phyloP scores from a whole-genome alignment of 2,329 filamentous ascomycete species.

The Trichoderma arundinaceum region DNA sequence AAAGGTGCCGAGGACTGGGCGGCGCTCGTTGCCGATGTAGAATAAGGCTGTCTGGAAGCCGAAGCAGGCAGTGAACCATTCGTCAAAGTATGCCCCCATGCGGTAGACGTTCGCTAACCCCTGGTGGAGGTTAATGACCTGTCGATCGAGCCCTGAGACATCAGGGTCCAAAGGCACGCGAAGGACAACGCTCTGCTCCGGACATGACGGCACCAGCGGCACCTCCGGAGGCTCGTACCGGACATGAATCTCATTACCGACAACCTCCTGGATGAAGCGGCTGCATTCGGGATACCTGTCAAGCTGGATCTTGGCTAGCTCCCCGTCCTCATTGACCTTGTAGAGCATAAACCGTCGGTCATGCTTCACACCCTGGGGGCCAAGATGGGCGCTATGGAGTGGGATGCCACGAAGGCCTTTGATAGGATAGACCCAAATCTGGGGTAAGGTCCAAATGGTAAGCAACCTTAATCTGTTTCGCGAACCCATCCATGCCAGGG shows the following conservation, averaged over 20 bases:
- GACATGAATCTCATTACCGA: constrained; percentile 49
- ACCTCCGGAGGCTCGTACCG: constrained; percentile 49
- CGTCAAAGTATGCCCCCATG: constrained; percentile 65
- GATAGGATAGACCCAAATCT: constrained; percentile 74
- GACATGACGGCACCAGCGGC: constrained; percentile 47
- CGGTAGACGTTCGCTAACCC: constrained; percentile 65
- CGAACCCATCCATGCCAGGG: background rate
- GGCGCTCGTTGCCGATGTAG: constrained; percentile 66
- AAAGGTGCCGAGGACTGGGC: constrained; percentile 66
- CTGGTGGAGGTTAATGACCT: constrained; percentile 64
- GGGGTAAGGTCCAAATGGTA: constrained; percentile 4
- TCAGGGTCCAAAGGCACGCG: constrained; percentile 64
- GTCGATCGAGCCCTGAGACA: constrained; percentile 49
- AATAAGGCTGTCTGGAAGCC: constrained; percentile 66
- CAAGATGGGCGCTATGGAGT: constrained; percentile 59
- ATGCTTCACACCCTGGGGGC: constrained; percentile 65
- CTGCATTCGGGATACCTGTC: constrained; percentile 62
- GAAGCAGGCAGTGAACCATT: constrained; percentile 71
- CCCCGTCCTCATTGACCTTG: constrained; percentile 52
- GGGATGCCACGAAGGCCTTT: constrained; percentile 70
- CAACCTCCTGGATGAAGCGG: constrained; percentile 67
- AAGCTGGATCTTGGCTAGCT: constrained; percentile 65
- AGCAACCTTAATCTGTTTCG: background rate
- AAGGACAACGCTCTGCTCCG: constrained; percentile 50
- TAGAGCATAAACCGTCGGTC: constrained; percentile 76